These are phyloP conservation scores for Coniochaeta sp. DNA, from an alignment of 2,329 filamentous ascomycete species.

Conservation along the genomic window DNA sequence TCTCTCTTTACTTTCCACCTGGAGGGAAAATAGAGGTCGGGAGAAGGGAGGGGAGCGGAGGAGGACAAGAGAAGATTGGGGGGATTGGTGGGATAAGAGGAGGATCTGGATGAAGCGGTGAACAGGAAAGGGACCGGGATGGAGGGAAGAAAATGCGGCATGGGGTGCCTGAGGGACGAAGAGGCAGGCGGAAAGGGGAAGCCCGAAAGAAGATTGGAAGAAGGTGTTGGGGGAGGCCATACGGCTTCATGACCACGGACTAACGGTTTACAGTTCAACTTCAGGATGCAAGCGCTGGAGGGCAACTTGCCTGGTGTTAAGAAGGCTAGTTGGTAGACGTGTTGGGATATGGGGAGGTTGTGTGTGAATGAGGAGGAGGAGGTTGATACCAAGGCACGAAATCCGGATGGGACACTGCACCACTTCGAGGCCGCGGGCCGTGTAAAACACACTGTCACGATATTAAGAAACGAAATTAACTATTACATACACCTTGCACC, in stretches of 20 bases:
- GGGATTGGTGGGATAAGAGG: too few species aligned
- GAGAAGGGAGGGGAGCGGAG: background rate
- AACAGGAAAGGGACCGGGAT: too few species aligned
- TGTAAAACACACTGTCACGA: conserved; percentile 2
- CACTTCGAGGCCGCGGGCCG: background rate
- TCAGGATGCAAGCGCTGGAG: conserved; percentile 79
- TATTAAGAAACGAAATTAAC: background rate
- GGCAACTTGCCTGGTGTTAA: conserved; percentile 86
- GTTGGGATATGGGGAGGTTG: background rate
- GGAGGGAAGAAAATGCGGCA: too few species aligned
- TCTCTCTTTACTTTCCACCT: background rate
- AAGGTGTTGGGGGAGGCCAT: background rate
- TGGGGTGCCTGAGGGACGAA: too few species aligned
- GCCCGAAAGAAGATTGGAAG: background rate
- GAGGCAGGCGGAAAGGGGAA: too few species aligned
- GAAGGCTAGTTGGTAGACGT: conserved; percentile 86
- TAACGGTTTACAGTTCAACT: conserved; percentile 65
- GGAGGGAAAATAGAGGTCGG: background rate
- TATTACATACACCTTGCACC: background rate
- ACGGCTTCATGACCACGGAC: background rate
- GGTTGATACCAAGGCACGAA: background rate
- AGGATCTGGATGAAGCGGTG: too few species aligned
- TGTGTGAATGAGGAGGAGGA: background rate
- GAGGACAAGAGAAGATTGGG: background rate
- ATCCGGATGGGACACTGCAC: background rate